Evolutionary conservation across 2,329 filamentous ascomycete genomes (phyloP), one percentile per base, ranked within the genome.

Genomic region (Hyphodiscus sp.): DNA sequence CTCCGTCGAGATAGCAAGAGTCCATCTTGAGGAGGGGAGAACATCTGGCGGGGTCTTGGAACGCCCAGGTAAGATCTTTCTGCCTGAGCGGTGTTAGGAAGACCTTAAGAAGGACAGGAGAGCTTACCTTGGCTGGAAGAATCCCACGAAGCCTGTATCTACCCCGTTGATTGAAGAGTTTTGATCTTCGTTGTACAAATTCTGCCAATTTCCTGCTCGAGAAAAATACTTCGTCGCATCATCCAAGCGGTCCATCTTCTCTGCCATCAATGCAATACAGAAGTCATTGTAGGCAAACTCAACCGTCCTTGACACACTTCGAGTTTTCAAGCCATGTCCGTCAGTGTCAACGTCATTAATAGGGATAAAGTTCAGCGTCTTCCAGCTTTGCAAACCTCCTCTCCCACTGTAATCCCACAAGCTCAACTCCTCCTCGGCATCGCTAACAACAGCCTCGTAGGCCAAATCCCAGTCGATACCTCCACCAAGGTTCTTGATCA

Each of bases 251-350:
- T 78, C 80, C 41, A 86, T 65, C 0, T 69, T 73, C 16, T 74
- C 73, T 0, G 83, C 83, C 53, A 88, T 77, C 45, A 80, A 74
- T 0, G 81, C 74, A 51, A 87, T 80, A 59, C 79, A 81, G 61
- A 80, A 90, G 70, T 90, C 87, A 59, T 90, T 82, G 68, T 90
- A 89, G 10, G 83, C 80, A 65, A 90, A 90, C 66, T 90, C 86
- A 1, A 89, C 77, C 0, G 86, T 89, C 2, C 87, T 76, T 2
- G 82, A 87, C 26, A 90, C 78, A 60, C 79, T 84, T 9, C 87
- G 75, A 0, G 86, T 88, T 66, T 85, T 78, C 0, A 82, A 81
- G 0, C 86, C 86, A 20, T 82, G 79, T 1, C 84, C 84, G 20
- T 77, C 71, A 0, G 74, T 73, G 66, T 89, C 85, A 50, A 80